These are phyloP conservation scores for Fusarium lyarnte DNA, from an alignment of 2,329 filamentous ascomycete species.

Conservation along the genomic window DNA sequence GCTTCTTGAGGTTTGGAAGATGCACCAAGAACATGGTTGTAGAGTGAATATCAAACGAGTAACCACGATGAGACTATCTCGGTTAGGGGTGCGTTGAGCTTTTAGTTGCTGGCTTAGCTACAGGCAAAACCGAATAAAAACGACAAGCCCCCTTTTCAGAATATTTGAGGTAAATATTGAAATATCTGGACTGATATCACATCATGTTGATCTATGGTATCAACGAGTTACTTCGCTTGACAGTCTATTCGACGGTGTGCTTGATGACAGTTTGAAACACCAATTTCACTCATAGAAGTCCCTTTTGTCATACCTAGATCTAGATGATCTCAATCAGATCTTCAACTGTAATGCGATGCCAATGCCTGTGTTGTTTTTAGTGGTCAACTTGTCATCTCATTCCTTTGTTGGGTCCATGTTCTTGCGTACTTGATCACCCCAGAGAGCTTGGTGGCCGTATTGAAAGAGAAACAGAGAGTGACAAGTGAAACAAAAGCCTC, in stretches of 20 bases:
- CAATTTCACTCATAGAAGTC: neutral
- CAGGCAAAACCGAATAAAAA: neutral
- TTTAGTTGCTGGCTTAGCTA: neutral
- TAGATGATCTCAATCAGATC: neutral
- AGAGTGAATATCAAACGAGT: constrained; percentile 40
- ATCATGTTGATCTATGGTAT: neutral
- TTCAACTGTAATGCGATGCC: neutral
- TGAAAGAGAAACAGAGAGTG: neutral
- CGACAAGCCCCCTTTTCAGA: neutral
- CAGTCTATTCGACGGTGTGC: neutral
- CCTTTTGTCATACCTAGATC: neutral
- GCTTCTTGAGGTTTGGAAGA: constrained; percentile 25
- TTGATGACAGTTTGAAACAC: neutral
- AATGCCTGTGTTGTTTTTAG: neutral
- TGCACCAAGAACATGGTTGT: neutral
- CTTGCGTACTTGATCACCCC: neutral
- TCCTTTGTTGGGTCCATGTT: neutral
- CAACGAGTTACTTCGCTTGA: neutral
- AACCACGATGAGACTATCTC: neutral
- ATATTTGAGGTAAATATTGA: neutral
- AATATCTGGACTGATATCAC: neutral
- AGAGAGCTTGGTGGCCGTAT: neutral
- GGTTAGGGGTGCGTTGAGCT: neutral
- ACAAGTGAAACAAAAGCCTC: neutral
- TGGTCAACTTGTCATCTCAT: neutral